Evolutionary conservation across 139 green algal species (phyloP), one percentile per base, ranked within the genome.

Genomic region (Haematococcus sp.): DNA sequence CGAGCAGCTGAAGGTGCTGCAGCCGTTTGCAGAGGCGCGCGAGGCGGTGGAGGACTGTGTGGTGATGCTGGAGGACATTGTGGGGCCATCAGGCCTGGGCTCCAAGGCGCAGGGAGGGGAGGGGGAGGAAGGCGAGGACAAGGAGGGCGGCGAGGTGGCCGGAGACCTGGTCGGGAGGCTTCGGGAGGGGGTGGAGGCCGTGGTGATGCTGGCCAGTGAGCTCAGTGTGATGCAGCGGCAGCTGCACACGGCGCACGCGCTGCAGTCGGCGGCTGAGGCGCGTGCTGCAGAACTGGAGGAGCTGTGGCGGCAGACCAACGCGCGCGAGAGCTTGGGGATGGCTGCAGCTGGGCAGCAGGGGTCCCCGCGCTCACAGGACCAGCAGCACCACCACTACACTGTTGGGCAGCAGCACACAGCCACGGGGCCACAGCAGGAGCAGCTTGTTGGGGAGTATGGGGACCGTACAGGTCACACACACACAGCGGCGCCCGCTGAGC

Each of bases 121-220:
- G 13, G 28, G 25, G 22, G 27, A 35, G 22, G 59, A 40, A 19
- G 59, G 4, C 5, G 59, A 66, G 35, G 59, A 66, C 4, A 40
- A 35, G 17, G 27, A 66, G 25, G 61, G 33, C 5, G 61, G 40
- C 30, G 61, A 52, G 32, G 61, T 49, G 19, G 61, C 9, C 22
- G 61, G 58, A 40, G 16, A 52, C 3, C 7, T 27, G 31, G 64
- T 71, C 3, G 64, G 25, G 3, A n/a, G 68, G 31, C 25, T 74
- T 28, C 74, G 80, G 49, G 63, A 86, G 31, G 77, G 84, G 27
- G 71, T 91, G 46, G 56, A 73, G 19, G 78, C 83, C 1, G 75
- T 89, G 23, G 73, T 86, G 63, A 63, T 86, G 52, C 72, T 91
- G 40, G 68, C 75, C 0, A 74, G 79, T 44, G 82, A 88, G 66